Evolutionary conservation across 1,139 yeast species (phyloP).

Genomic region (Petasospora fabianii): DNA sequence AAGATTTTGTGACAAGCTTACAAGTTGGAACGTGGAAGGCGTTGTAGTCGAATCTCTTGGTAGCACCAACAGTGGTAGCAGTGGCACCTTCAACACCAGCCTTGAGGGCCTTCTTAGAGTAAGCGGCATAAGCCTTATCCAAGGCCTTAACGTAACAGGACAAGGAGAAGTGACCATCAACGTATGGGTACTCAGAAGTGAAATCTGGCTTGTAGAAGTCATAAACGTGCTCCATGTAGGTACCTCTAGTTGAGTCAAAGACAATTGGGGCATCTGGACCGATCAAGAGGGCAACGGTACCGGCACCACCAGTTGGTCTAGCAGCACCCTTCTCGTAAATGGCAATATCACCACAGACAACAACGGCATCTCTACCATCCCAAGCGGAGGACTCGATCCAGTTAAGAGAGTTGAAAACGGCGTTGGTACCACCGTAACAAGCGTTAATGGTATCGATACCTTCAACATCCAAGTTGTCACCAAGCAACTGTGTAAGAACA

Average conservation of each 20-base stretch:
- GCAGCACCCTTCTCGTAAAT: constrained; percentile 97
- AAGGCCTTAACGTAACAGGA: constrained; percentile 92
- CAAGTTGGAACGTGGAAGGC: constrained; percentile 99
- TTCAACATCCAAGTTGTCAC: constrained; percentile 86
- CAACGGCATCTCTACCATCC: constrained; percentile 99
- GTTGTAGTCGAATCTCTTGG: constrained; percentile 81
- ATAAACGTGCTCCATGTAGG: constrained; percentile 93
- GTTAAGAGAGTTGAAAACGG: constrained; percentile 87
- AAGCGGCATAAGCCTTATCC: constrained; percentile 79
- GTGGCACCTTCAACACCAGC: constrained; percentile 41
- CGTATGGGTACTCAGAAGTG: constrained; percentile 94
- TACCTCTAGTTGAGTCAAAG: constrained; percentile 83
- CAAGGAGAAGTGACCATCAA: constrained; percentile 95
- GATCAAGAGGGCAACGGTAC: constrained; percentile 89
- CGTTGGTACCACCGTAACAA: constrained; percentile 98
- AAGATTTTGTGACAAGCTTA: constrained; percentile 89
- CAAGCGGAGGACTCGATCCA: constrained; percentile 96
- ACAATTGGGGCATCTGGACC: constrained; percentile 99
- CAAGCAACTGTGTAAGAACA: constrained; percentile 91
- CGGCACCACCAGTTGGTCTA: constrained; percentile 99
- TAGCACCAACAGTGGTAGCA: constrained; percentile 56
- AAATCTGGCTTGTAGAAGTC: constrained; percentile 98
- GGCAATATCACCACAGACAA: constrained; percentile 97
- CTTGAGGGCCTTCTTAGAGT: constrained; percentile 75
- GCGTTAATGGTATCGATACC: constrained; percentile 97